Evolutionary conservation across 2,329 filamentous ascomycete species (phyloP), one percentile per base, ranked within the genome.

Genomic region (Paraphaeosphaeria minitans): DNA sequence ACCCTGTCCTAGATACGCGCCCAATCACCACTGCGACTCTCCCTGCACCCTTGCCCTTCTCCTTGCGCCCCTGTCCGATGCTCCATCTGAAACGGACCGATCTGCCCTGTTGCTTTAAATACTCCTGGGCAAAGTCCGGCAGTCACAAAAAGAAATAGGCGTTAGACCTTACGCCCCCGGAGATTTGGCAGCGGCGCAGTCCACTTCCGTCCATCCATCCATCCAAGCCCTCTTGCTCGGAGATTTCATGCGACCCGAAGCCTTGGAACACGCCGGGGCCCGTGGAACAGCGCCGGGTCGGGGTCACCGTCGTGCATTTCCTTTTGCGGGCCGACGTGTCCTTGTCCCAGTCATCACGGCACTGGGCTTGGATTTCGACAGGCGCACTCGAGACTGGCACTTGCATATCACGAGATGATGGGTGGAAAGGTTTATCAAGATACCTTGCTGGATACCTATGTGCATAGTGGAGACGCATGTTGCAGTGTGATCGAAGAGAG

Each of bases 101-200:
- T 53, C 41, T 41, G 50, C 50, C n/a, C 27, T 53, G 51, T 35
- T 53, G 51, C 51, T 53, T 53, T 53, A 53, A 53, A 53, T 53
- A 53, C 46, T 53, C 48, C 51, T 21, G 50, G 50, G 41, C 51
- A n/a, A 27, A 27, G 51, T 46, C 51, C n/a, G n/a, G n/a, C n/a
- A n/a, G n/a, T n/a, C n/a, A n/a, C n/a, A 31, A 35, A 19, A 22
- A n/a, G 14, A 35, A 21, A 35, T 35, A 22, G 1, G n/a, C 6
- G 4, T 19, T 29, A 45, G 6, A 24, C 24, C 13, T 45, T 13
- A 13, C 19, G 29, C 41, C n/a, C n/a, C 27, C 51, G 51, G 51
- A 53, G 27, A 53, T 53, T 53, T 53, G 51, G 51, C 49, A 35
- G 24, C 51, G 16, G 8, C 19, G n/a, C 27, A 45, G 21, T n/a